These are phyloP conservation scores for Hortiboletus campestris DNA, from an alignment of 768 basidiomycete genomes.

Conservation along the genomic window DNA sequence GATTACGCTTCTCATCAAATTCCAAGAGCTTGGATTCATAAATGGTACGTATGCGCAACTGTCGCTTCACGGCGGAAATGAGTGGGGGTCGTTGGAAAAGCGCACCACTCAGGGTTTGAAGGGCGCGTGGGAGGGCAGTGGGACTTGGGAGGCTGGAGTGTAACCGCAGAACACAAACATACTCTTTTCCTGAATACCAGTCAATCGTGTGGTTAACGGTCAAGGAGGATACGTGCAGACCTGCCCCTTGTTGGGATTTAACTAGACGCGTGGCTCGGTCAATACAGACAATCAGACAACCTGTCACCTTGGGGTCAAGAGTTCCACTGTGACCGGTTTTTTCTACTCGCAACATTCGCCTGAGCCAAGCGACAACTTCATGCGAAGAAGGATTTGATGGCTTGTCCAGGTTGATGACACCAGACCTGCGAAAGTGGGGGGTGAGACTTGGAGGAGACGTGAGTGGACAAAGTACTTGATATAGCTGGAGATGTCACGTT, in stretches of 20 bases:
- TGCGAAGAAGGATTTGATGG: constrained; percentile 99
- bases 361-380: constrained; percentile 98
- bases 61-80: constrained; percentile 98
- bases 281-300: constrained; percentile 98
- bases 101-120: constrained; percentile 96
- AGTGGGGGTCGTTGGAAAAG: constrained; percentile 98
- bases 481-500: constrained; percentile 88
- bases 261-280: constrained; percentile 97
- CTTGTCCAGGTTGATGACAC: constrained; percentile 99
- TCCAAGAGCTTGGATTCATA: constrained; percentile 95
- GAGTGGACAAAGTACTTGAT: constrained; percentile 62
- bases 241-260: constrained; percentile 98
- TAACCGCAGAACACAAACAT: constrained; percentile 93
- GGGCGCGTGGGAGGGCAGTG: constrained; percentile 83
- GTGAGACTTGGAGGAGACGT: neutral
- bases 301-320: constrained; percentile 98
- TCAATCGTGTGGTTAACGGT: neutral
- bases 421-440: constrained; percentile 61
- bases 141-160: constrained; percentile 82
- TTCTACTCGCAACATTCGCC: constrained; percentile 94
- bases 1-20: constrained; percentile 95
- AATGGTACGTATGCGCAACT: constrained; percentile 95
- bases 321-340: constrained; percentile 99
- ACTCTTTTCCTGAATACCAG: constrained; percentile 78
- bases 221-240: constrained; percentile 41